These are phyloP conservation scores for Thermochaetoides dissita DNA, from an alignment of 2,329 filamentous ascomycete species.

Conservation along the genomic window DNA sequence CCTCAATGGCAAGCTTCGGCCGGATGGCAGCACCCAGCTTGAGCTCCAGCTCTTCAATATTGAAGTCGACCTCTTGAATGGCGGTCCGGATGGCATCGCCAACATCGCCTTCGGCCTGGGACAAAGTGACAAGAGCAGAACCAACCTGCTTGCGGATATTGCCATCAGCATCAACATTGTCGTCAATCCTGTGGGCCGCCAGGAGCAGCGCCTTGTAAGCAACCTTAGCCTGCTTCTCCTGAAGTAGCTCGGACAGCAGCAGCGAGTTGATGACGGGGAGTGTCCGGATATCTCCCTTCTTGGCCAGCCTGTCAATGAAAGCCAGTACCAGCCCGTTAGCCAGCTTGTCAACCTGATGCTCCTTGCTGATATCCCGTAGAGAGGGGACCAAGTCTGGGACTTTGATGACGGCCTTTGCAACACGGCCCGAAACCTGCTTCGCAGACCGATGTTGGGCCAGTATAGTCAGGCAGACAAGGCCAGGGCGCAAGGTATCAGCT, in stretches of 20 bases:
- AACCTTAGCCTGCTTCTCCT: constrained; percentile 47
- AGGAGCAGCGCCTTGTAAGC: constrained; percentile 52
- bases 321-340: constrained; percentile 58
- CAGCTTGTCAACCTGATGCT: constrained; percentile 56
- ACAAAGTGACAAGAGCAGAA: constrained; percentile 51
- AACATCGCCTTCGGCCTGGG: constrained; percentile 41
- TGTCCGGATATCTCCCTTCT: constrained; percentile 42
- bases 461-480: constrained; percentile 66
- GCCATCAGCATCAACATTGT: constrained; percentile 38
- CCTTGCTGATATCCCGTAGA: constrained; percentile 46
- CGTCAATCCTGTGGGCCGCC: constrained; percentile 43
- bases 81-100: constrained; percentile 53
- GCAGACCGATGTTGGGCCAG: constrained; percentile 67
- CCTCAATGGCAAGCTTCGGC: constrained; percentile 35
- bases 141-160: constrained; percentile 50
- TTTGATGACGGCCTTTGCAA: constrained; percentile 55
- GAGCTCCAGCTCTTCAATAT: constrained; percentile 62
- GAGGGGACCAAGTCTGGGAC: constrained; percentile 45
- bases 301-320: constrained; percentile 45
- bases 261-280: constrained; percentile 48
- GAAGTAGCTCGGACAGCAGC: constrained; percentile 45
- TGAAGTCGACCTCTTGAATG: constrained; percentile 52
- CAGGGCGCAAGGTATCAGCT: constrained; percentile 55
- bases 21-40: constrained; percentile 58
- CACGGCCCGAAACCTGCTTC: constrained; percentile 52